Base-by-base conservation (phyloP, 768 basidiomycete species). In the Calocybe cyanea region DNA sequence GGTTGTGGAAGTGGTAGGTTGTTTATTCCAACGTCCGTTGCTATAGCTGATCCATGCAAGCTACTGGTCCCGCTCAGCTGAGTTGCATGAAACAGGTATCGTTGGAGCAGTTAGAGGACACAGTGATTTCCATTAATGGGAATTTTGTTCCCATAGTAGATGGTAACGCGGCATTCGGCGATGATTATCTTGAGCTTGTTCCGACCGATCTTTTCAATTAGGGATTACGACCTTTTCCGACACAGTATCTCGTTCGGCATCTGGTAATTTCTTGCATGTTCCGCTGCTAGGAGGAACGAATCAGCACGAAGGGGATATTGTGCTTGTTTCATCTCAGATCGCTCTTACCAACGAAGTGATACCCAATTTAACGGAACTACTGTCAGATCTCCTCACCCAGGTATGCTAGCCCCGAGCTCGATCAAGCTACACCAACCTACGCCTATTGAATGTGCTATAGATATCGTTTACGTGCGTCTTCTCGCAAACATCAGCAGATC, bases 21-120 rank as follows among this genome's bases (percentile, higher is more conserved):
- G 1, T 14, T 15, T 7, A 36, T 36, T 35, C 19, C 31, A 18
- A 19, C 9, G 23, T 21, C 32, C 8, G 19, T 41, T 57, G 34
- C 54, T 41, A 15, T 38, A 15, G 15, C 33, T 49, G 35, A 48
- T 11, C 20, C 14, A 13, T 30, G 20, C n/a, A 25, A 63, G 61
- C 33, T 23, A 46, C 58, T 7, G 54, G 61, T 43, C 54, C 54
- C 17, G 53, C 59, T 13, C 70, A 71, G 38, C 43, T 70, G 3
- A 39, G 57, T 7, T 71, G 70, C 43, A 70, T 70, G 70, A 58
- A 67, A 46, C 49, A 54, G 8, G 59, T 66, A 4, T 58, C 67
- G 8, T 57, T 46, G 43, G 51, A 54, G 8, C 61, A 52, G 18
- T 45, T 71, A 11, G 63, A 67, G 38, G 56, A 64, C 41, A 65